phyloP scores from a whole-genome alignment of 208 protist species.

The Leishmania tropica region DNA sequence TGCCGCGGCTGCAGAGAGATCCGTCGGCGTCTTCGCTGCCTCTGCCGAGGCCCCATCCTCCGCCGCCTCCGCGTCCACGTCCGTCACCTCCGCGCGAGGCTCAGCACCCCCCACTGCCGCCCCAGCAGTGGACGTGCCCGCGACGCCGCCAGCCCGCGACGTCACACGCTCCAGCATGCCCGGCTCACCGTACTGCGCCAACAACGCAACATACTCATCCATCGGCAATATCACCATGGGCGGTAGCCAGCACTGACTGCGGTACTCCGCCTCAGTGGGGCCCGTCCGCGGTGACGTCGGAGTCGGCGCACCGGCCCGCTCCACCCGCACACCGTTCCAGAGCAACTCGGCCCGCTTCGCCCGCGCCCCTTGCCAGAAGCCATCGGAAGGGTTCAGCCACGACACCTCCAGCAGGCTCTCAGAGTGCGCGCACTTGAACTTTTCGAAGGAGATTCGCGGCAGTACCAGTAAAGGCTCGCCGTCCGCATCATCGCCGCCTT shows the following conservation, averaged over 20 bases:
- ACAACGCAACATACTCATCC: slow-evolving; percentile 61
- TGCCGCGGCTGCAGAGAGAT: not conserved
- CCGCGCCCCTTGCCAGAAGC: slow-evolving; percentile 68
- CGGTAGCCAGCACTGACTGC: slow-evolving; percentile 45
- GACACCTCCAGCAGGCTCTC: slow-evolving; percentile 42
- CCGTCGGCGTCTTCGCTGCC: not conserved
- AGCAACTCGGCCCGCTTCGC: slow-evolving; percentile 47
- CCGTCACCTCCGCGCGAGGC: slow-evolving; percentile 6
- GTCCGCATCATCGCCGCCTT: not conserved
- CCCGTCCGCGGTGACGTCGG: not conserved
- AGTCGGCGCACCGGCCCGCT: slow-evolving; percentile 12
- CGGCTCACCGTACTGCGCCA: slow-evolving; percentile 45
- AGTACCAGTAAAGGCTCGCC: slow-evolving; percentile 2
- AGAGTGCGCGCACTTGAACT: slow-evolving; percentile 66
- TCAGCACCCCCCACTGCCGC: not conserved
- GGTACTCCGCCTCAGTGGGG: slow-evolving; percentile 12
- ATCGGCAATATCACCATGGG: slow-evolving; percentile 72
- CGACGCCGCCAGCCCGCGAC: not conserved
- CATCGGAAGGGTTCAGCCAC: slow-evolving; percentile 72
- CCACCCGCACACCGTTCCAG: slow-evolving; percentile 30
- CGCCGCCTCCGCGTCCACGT: slow-evolving; percentile 14
- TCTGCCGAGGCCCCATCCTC: slow-evolving; percentile 1
- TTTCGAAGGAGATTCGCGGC: slow-evolving; percentile 36
- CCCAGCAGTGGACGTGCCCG: not conserved
- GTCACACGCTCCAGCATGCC: slow-evolving; percentile 33